phyloP scores from a whole-genome alignment of 768 basidiomycete genomes.

The Suillus discolor region DNA sequence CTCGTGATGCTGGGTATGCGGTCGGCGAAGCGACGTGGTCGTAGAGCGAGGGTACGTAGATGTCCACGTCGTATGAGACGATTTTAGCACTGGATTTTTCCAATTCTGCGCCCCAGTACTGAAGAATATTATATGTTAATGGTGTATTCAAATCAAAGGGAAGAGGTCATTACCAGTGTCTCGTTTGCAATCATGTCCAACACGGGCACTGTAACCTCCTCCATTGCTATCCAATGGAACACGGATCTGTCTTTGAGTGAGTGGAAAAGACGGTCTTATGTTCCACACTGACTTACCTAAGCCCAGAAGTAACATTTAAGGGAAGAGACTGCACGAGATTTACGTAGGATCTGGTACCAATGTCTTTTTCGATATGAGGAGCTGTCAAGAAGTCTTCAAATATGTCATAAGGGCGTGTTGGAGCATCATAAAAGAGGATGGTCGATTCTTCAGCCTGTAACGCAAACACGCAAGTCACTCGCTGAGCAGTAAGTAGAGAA shows the following conservation, averaged over 20 bases:
- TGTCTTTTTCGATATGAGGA: not conserved
- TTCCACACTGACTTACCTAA: not conserved
- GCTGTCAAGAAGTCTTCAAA: conserved; percentile 40
- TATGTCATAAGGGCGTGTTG: conserved; percentile 24
- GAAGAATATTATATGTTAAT: not conserved
- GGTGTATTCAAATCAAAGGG: not conserved
- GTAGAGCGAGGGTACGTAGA: conserved; percentile 45
- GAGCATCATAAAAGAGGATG: conserved; percentile 62
- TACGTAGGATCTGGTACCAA: not conserved
- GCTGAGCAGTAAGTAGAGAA: conserved; percentile 7
- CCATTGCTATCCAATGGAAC: not conserved
- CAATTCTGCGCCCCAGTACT: not conserved
- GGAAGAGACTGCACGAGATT: not conserved
- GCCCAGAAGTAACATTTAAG: not conserved
- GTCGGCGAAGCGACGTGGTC: conserved; percentile 36
- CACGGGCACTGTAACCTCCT: not conserved
- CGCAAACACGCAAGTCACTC: conserved; percentile 24
- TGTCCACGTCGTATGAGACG: conserved; percentile 40
- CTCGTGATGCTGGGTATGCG: conserved; percentile 48
- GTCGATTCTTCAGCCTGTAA: conserved; percentile 20
- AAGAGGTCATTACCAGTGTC: not conserved
- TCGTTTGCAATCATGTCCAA: not conserved
- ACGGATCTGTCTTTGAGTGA: not conserved
- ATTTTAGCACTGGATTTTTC: not conserved
- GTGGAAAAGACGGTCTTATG: not conserved